These are phyloP conservation scores for Arthrobotrys conoides DNA, from an alignment of 2,329 filamentous ascomycete species.

Conservation along the genomic window DNA sequence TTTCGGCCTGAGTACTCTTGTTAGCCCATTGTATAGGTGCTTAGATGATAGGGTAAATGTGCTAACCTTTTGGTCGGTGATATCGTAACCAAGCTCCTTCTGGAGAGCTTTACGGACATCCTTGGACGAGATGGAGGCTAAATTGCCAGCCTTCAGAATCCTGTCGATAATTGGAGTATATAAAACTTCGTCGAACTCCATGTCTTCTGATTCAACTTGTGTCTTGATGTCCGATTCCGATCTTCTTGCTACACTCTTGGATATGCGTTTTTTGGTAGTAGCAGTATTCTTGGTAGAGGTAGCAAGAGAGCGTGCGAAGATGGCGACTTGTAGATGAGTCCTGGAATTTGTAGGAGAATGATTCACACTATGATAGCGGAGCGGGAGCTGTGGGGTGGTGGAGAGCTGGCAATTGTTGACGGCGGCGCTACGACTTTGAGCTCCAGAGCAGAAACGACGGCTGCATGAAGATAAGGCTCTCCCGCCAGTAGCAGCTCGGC, in stretches of 20 bases:
- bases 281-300: slow-evolving; percentile 1
- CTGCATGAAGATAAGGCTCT: slow-evolving; percentile 50
- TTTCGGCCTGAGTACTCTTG: slow-evolving; percentile 71
- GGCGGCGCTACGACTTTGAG: slow-evolving; percentile 44
- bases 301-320: slow-evolving; percentile 44
- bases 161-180: slow-evolving; percentile 75
- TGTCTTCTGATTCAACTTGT: slow-evolving; percentile 13
- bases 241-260: slow-evolving; percentile 10
- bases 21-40: slow-evolving; percentile 23
- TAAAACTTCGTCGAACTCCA: slow-evolving; percentile 63
- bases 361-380: neutral
- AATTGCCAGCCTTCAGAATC: slow-evolving; percentile 73
- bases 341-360: slow-evolving; percentile 24
- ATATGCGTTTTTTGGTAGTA: slow-evolving; percentile 5
- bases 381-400: slow-evolving; percentile 15
- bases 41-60: slow-evolving; percentile 23
- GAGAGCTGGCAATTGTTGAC: slow-evolving; percentile 29
- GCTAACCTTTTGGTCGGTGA: slow-evolving; percentile 73
- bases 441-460: slow-evolving; percentile 13
- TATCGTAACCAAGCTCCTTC: slow-evolving; percentile 72
- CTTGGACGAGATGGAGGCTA: slow-evolving; percentile 76
- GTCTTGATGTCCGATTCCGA: slow-evolving; percentile 10
- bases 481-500: slow-evolving; percentile 57
- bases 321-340: slow-evolving; percentile 31
- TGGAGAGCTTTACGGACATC: slow-evolving; percentile 75